phyloP scores from a whole-genome alignment of 2,329 filamentous ascomycete species.

The Xenosphaeropsis pyriputrescens region DNA sequence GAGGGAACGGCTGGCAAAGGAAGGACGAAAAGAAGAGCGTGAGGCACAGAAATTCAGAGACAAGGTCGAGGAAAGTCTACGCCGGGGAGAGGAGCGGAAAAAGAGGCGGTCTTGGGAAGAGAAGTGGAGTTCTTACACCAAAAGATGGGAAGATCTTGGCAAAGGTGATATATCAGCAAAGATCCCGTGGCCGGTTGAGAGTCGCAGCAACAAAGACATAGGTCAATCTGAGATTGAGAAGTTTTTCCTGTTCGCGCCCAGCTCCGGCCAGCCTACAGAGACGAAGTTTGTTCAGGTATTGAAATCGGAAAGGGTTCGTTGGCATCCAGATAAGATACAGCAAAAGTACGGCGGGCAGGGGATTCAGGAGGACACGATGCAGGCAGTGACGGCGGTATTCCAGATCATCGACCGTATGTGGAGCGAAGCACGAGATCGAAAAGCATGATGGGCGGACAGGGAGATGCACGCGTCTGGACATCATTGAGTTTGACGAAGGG shows the following conservation, averaged over 20 bases:
- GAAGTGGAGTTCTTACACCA: conserved; percentile 50
- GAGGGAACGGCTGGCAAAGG: conserved; percentile 23
- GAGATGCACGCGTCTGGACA: too few species aligned
- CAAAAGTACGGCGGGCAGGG: conserved; percentile 62
- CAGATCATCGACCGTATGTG: conserved; percentile 78
- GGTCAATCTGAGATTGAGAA: conserved; percentile 38
- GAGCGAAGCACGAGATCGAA: conserved; percentile 31
- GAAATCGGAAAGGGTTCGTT: conserved; percentile 76
- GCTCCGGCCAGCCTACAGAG: conserved; percentile 13
- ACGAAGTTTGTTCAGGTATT: conserved; percentile 34
- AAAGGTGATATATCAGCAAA: conserved; percentile 23
- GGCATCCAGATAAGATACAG: conserved; percentile 98
- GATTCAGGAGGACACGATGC: conserved; percentile 59
- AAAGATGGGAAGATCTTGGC: conserved; percentile 42
- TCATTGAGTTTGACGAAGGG: too few species aligned
- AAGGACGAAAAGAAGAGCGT: conserved; percentile 21
- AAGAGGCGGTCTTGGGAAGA: conserved; percentile 33
- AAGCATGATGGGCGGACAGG: conserved; percentile 4
- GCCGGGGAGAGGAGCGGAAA: background rate
- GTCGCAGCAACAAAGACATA: conserved; percentile 39
- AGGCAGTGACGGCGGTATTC: conserved; percentile 76
- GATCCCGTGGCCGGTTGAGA: conserved; percentile 51
- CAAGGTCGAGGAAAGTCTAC: conserved; percentile 33
- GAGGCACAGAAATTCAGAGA: conserved; percentile 32
- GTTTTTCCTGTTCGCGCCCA: conserved; percentile 42